Evolutionary conservation across 768 basidiomycete species (phyloP), one percentile per base, ranked within the genome.

Genomic region (Boletus reticulatus): DNA sequence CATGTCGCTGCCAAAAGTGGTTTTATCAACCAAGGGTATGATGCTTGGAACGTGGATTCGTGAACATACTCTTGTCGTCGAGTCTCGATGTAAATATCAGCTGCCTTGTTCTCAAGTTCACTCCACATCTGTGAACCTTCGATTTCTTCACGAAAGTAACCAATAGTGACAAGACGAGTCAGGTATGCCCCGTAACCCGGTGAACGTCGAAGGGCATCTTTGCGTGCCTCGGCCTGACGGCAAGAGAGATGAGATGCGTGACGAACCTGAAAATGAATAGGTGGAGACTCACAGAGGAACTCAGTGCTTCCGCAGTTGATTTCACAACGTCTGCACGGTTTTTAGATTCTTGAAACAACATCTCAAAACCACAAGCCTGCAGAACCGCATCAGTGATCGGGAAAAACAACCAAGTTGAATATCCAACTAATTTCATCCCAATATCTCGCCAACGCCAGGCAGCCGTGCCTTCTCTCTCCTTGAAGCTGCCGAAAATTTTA

Each of bases 341-440:
- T 70, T 89, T 87, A 55, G 83, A 88, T 67, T 94, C 94, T 67
- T 90, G 87, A 68, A 90, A 98, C 39, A 97, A 80, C 80, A 98
- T 99, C 75, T 99, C 97, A 58, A 98, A 98, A 2, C 97, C 97
- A 59, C 92, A 92, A 3, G 94, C 87, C 88, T 95, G 65, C 9
- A 43, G 48, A 22, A 11, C 9, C n/a, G 38, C 14, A 48, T 62
- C 45, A 50, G 42, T 7, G 8, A 19, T 11, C 19, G 17, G 43
- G 20, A 8, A 20, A 24, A 50, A 32, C 41, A 6, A 14, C 4
- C 45, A 36, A 45, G 17, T 41, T 3, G 24, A 46, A 14, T 22
- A 38, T 71, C 82, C 47, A 57, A 91, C 94, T 50, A 98, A 85
- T 76, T 98, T 98, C 86, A 98, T 89, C 9, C 96, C 96, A 29